Base-by-base conservation (phyloP, 805 yeast genomes). In the Pichia manshurica region DNA sequence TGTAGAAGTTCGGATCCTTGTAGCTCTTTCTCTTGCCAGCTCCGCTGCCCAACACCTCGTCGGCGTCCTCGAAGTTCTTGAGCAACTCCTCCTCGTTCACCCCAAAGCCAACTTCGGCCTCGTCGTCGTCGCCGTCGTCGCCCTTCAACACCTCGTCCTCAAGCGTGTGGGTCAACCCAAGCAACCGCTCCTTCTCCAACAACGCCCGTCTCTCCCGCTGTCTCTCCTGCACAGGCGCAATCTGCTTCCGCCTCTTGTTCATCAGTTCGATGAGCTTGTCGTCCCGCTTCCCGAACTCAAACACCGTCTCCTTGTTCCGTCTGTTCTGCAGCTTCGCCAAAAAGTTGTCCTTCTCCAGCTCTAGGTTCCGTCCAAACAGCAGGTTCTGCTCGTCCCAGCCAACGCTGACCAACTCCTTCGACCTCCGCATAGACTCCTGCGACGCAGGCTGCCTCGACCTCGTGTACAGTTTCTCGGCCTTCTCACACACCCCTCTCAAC, bases 321-420 rank as follows among this genome's bases (percentile, higher is more conserved):
- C 96, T 74, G 55, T 86, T 76, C 50, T 79, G 78, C 51, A 93
- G 69, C 57, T 81, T 80, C 5, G 79, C 85, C 54, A 93, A 73
- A 58, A 93, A 82, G 37, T 67, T 74, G 22, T 84, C 73, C 61
- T 86, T 87, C 56, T 85, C 93, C 53, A 73, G 74, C 56, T 87
- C 96, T 46, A 74, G 63, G 59, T 87, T 87, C 28, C 77, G 74
- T 20, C 95, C 95, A 62, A 89, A 87, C 46, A 86, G 63, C 29
- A 89, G 67, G 65, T 88, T 88, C 58, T 85, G 91, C 19, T 79
- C 88, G 63, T 91, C 96, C 97, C 98, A 93, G 2, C 90, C 89
- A 17, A 79, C 71, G 8, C 70, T 72, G 49, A 81, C 67, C 40
- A 91, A 71, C 59, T 88, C 96, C 62, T 85, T 89, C 17, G 95